Base-by-base conservation (phyloP, 2,329 filamentous ascomycete genomes). In the Fusarium hainanense region DNA sequence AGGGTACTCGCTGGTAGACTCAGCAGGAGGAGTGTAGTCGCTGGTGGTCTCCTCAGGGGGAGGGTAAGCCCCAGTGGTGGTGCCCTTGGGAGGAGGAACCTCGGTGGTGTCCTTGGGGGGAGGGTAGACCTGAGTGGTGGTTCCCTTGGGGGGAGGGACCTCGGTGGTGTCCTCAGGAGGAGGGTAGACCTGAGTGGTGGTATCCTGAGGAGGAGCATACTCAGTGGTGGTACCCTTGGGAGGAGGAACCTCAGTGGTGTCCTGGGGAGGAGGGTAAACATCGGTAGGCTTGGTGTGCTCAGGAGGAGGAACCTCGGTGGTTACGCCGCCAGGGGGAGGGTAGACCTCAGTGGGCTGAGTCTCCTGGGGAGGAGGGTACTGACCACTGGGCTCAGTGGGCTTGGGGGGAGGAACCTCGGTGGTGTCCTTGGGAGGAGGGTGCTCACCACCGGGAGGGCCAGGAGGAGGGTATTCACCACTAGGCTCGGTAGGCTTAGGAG, bases 31-130 rank as follows among this genome's bases (percentile, higher is more conserved):
- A 4, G 42, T 20, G 2, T 60, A 42, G 14, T 40, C 54, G 0
- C 4, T 27, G 3, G 47, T 54, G 4, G 40, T 49, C 14, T 50
- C 23, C 37, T 30, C 43, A 5, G 64, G 61, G 21, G 66, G 58
- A 21, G 63, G 23, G 7, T 59, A 64, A 3, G 21, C 6, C 1
- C 13, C 23, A 7, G 62, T 32, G 13, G 21, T 21, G 21, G 21
- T 21, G 21, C 21, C 21, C 21, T 21, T 21, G 21, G 21, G 21
- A 21, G 21, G 21, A 21, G 21, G 21, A 21, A 21, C 21, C 21
- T 21, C 21, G 21, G 21, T 58, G 11, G 54, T 55, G 20, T 52
- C 4, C 42, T 60, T 27, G 4, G 63, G 63, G 10, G 63, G 65
- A 25, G 40, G 20, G 3, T 52, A 49, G 5, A 5, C 18, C 18